These are phyloP conservation scores for Vitis hybrid DNA, from an alignment of 177 flowering plant genomes.

Conservation along the genomic window DNA sequence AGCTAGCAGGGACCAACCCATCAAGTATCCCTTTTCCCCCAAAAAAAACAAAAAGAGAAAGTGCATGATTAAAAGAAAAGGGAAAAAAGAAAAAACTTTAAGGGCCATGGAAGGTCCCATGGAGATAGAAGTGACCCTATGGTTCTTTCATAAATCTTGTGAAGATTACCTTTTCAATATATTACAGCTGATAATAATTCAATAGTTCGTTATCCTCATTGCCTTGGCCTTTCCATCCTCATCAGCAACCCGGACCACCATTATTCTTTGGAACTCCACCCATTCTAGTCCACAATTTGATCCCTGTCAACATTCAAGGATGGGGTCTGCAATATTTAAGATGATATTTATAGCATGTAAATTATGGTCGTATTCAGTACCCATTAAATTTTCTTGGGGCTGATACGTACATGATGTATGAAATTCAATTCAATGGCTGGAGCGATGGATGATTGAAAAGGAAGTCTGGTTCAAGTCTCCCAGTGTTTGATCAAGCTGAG, in stretches of 20 bases:
- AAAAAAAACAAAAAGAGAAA: slow-evolving; percentile 10
- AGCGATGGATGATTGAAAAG: no score
- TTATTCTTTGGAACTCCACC: background rate
- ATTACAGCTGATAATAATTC: background rate
- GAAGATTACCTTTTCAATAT: slow-evolving; percentile 1
- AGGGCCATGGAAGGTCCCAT: slow-evolving; percentile 10
- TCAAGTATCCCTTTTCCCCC: background rate
- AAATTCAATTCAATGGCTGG: no score
- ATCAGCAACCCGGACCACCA: slow-evolving; percentile 22
- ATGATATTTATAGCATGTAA: background rate
- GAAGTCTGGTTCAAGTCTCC: no score
- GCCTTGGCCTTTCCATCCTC: slow-evolving; percentile 8
- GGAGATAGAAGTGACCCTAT: slow-evolving; percentile 13
- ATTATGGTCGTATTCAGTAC: no score
- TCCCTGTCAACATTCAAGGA: slow-evolving; percentile 6
- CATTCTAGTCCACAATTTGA: slow-evolving; percentile 15
- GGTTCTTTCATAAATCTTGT: background rate
- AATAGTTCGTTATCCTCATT: background rate
- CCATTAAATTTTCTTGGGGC: no score
- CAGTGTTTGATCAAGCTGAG: no score
- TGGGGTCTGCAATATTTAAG: slow-evolving; percentile 12
- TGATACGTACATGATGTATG: no score
- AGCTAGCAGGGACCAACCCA: background rate
- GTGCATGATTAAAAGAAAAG: background rate
- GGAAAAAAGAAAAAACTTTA: background rate